Evolutionary conservation across 352 stramenopile genomes (phyloP), one percentile per base, ranked within the genome.

Genomic region (Phytophthora capsici): DNA sequence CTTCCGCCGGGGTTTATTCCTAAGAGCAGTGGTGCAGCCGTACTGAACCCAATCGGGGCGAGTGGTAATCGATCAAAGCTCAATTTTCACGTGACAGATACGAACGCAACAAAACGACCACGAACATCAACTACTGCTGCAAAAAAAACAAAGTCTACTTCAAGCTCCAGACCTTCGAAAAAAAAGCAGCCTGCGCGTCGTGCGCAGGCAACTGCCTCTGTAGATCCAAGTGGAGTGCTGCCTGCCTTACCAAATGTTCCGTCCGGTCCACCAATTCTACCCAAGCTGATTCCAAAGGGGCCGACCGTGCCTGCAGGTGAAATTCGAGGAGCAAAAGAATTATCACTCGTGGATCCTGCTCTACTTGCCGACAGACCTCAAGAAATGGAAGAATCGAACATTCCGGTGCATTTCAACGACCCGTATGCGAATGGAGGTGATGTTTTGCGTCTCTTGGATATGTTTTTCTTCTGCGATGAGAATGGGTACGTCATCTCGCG

Each of bases 401-500:
- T 94, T 9, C 71, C 83, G 6, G 32, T 57, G 0, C 73, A 88
- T 55, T 94, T 91, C 47, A 86, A 91, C 40, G 85, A 94, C 52
- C 74, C 74, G 20, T 88, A 80, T 53, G 76, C 83, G 14, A 68
- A 88, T 36, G 85, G 84, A 41, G 69, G 73, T 32, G 87, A 95
- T 53, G 78, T 77, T 4, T 63, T 95, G 41, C 87, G 87, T 4
- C 89, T 89, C 52, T 73, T 95, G 25, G 87, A 95, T 36, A 62
- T 92, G 66, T 95, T 95, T 41, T 95, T 90, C 75, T 95, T 95
- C 50, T 95, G 87, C 38, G 87, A 95, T 41, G 83, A 95, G 48
- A 68, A 89, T 63, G 87, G 87, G 87, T 93, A 75, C 41, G 83
- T 51, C 9, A 30, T 14, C 25, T 37, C 30, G 5, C n/a, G 56